These are phyloP conservation scores for Candida adriatica DNA, from an alignment of 805 yeast genomes.

Conservation along the genomic window DNA sequence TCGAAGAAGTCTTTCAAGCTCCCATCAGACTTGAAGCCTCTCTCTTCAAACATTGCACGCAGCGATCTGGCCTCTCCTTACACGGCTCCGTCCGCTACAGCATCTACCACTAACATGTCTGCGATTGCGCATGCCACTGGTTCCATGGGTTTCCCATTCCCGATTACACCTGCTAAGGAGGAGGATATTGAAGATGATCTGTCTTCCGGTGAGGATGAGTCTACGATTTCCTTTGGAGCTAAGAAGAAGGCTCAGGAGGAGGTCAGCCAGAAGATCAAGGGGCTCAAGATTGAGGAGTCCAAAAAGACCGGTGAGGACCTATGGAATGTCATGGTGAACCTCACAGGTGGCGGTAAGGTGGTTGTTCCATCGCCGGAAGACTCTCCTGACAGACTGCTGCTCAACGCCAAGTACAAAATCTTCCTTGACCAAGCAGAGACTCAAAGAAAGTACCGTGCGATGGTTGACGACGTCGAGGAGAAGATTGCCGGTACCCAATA, in stretches of 20 bases:
- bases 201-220: constrained; percentile 38
- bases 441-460: constrained; percentile 68
- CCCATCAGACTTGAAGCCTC: constrained; percentile 22
- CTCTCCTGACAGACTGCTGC: constrained; percentile 61
- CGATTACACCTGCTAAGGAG: constrained; percentile 37
- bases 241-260: constrained; percentile 46
- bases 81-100: constrained; percentile 77
- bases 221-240: constrained; percentile 53
- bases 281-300: constrained; percentile 19
- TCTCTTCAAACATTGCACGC: constrained; percentile 11
- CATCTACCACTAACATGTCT: constrained; percentile 46
- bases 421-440: constrained; percentile 82
- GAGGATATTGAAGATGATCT: constrained; percentile 38
- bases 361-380: constrained; percentile 56
- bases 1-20: constrained; percentile 19
- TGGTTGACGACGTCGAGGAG: constrained; percentile 47
- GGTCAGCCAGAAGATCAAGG: constrained; percentile 36
- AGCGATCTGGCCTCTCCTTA: constrained; percentile 53
- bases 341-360: constrained; percentile 79
- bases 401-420: constrained; percentile 74
- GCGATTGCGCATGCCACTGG: constrained; percentile 27
- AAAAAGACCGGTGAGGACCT: constrained; percentile 46
- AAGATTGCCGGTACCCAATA: constrained; percentile 1
- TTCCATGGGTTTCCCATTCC: constrained; percentile 40
- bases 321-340: constrained; percentile 81